These are phyloP conservation scores for Colletotrichum lini DNA, from an alignment of 2,329 filamentous ascomycete species.

Conservation along the genomic window DNA sequence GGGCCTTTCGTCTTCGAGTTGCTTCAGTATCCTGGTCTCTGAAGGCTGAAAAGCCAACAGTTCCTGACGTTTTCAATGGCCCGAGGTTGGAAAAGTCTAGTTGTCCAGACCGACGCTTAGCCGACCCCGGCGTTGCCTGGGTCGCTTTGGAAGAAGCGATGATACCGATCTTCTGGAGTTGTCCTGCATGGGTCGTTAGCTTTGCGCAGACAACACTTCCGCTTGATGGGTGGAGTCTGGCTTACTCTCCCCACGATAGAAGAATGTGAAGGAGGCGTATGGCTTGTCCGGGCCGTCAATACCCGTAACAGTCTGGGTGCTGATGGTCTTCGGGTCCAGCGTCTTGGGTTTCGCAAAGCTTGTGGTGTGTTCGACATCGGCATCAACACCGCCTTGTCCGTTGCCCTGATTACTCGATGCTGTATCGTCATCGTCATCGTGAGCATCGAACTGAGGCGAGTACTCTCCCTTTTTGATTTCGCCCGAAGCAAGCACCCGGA, in stretches of 20 bases:
- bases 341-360: slow-evolving; percentile 98
- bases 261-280: slow-evolving; percentile 97
- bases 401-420: slow-evolving; percentile 65
- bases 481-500: slow-evolving; percentile 93
- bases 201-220: slow-evolving; percentile 7
- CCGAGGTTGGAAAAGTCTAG: slow-evolving; percentile 89
- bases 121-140: slow-evolving; percentile 71
- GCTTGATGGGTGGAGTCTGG: slow-evolving; percentile 46
- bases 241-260: slow-evolving; percentile 95
- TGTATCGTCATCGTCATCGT: slow-evolving; percentile 89
- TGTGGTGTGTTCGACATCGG: slow-evolving; percentile 94
- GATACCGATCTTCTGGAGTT: slow-evolving; percentile 97
- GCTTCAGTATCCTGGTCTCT: slow-evolving; percentile 76
- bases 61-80: slow-evolving; percentile 87
- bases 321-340: slow-evolving; percentile 96
- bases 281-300: slow-evolving; percentile 97
- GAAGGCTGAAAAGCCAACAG: slow-evolving; percentile 91
- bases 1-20: slow-evolving; percentile 69
- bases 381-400: slow-evolving; percentile 75
- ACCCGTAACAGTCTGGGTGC: slow-evolving; percentile 98
- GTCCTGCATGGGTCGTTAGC: slow-evolving; percentile 68
- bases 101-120: slow-evolving; percentile 86
- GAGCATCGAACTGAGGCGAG: slow-evolving; percentile 95
- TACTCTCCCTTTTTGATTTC: slow-evolving; percentile 99
- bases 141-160: slow-evolving; percentile 77